Evolutionary conservation across 2,329 filamentous ascomycete species (phyloP), one percentile per base, ranked within the genome.

Genomic region (Ascochyta lentis): DNA sequence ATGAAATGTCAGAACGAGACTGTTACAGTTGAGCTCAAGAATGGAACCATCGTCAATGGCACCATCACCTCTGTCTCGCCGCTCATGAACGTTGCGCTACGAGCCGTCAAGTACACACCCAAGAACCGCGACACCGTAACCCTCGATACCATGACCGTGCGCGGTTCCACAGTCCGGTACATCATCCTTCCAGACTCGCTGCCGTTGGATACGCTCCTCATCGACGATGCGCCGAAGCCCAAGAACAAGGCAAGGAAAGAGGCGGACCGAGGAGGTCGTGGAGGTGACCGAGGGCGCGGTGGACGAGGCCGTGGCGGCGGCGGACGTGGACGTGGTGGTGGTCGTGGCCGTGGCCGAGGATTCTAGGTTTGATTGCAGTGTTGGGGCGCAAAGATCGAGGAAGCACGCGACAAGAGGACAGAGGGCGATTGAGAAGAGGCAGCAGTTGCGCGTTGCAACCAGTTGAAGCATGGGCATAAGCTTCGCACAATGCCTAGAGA

Each of bases 191-290:
- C 95, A 53, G 95, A 99, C 80, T 95, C 91, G 61, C 84, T 99
- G 70, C 94, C 94, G 35, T 85, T 99, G 63, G 95, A 99, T 78
- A 97, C 94, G 37, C 85, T 99, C 49, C 85, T 99, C 60, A 92
- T 99, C 67, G 95, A 99, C 76, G 95, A 99, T 79, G 88, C 92
- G 70, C 92, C 94, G 47, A 99, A 99, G 83, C 94, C 95, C 59
- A 98, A 98, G 89, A 99, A 99, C 82, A 99, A 99, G 87, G 94
- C 95, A 24, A 87, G 94, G 74, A 99, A 99, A 84, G 95, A 98
- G 80, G 84, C 78, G 6, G 80, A 83, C 29, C 85, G 86, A 56
- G 72, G 76, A 51, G 71, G 71, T 40, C 84, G 85, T 40, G 75
- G 76, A 33, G 76, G 82, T 39, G 55, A 54, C 31, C 83, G 83